Evolutionary conservation across 2,329 filamentous ascomycete genomes (phyloP).

Genomic region (Didymella lethalis): DNA sequence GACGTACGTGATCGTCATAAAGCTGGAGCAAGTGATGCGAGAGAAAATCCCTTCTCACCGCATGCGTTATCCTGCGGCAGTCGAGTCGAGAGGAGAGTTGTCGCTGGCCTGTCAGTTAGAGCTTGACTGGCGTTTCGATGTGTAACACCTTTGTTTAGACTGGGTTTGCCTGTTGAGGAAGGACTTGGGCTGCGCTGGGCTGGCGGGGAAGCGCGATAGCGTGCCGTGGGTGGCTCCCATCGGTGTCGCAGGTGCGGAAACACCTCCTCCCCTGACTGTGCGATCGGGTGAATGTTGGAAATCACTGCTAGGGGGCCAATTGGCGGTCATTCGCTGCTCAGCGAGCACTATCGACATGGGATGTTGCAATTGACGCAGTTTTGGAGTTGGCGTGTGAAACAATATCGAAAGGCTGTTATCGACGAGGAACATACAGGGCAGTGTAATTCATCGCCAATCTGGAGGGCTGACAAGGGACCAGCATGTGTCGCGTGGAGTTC

Average conservation of each 20-base stretch:
- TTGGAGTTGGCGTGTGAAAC: not conserved
- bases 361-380: too few species aligned
- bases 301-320: slow-evolving; percentile 1
- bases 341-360: not conserved
- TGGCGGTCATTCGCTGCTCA: not conserved
- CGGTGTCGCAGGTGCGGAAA: slow-evolving; percentile 6
- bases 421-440: not conserved
- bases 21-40: slow-evolving; percentile 9
- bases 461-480: slow-evolving; percentile 4
- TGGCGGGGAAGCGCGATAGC: slow-evolving; percentile 16
- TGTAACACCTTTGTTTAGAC: slow-evolving; percentile 14
- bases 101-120: slow-evolving; percentile 9
- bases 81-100: not conserved
- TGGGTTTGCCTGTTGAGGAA: slow-evolving; percentile 13
- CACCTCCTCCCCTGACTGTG: not conserved
- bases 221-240: slow-evolving; percentile 6
- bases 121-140: slow-evolving; percentile 18
- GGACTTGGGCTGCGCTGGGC: slow-evolving; percentile 12
- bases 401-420: not conserved
- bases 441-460: not conserved
- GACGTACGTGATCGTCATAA: slow-evolving; percentile 4
- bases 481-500: slow-evolving; percentile 4
- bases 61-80: not conserved
- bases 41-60: not conserved
- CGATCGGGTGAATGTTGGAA: not conserved